A percentile compares a stretch with the other conserved stretches of the same genome.
phyloP scores from a whole-genome alignment of 768 basidiomycete genomes.

The Tylopilus felleus region DNA sequence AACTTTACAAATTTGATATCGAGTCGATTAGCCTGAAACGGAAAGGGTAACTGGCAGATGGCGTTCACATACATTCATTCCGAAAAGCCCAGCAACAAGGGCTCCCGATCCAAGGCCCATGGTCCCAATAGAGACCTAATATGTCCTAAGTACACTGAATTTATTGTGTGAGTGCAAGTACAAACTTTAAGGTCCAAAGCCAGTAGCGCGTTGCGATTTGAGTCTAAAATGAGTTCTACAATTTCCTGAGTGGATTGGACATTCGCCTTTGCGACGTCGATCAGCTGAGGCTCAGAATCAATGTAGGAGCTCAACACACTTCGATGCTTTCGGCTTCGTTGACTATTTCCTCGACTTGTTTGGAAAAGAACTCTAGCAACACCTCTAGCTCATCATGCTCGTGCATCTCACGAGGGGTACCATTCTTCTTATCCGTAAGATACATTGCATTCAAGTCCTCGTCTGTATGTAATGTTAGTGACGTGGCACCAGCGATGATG shows the following conservation, averaged over 20 bases:
- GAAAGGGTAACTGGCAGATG: conserved; percentile 11
- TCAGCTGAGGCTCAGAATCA: neutral
- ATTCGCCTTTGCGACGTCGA: conserved; percentile 50
- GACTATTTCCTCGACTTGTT: conserved; percentile 96
- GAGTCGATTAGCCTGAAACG: conserved; percentile 21
- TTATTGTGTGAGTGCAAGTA: neutral
- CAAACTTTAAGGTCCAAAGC: conserved; percentile 85
- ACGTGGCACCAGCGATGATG: neutral
- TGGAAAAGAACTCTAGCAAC: conserved; percentile 89
- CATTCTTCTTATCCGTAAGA: conserved; percentile 78
- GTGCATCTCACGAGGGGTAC: conserved; percentile 51
- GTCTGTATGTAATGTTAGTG: conserved; percentile 45
- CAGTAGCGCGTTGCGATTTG: conserved; percentile 89
- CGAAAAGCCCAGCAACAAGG: conserved; percentile 86
- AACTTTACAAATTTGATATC: conserved; percentile 46
- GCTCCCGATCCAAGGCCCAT: conserved; percentile 91
- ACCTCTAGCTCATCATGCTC: conserved; percentile 95
- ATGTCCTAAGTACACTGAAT: conserved; percentile 1
- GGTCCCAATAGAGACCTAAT: conserved; percentile 86
- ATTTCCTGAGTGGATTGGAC: conserved; percentile 98
- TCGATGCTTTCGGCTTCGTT: conserved; percentile 88
- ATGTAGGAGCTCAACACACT: conserved; percentile 38
- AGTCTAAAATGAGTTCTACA: conserved; percentile 92
- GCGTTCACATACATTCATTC: conserved; percentile 83
- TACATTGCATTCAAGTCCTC: conserved; percentile 97